phyloP scores from a whole-genome alignment of 768 basidiomycete species.

The Boletales sp. region DNA sequence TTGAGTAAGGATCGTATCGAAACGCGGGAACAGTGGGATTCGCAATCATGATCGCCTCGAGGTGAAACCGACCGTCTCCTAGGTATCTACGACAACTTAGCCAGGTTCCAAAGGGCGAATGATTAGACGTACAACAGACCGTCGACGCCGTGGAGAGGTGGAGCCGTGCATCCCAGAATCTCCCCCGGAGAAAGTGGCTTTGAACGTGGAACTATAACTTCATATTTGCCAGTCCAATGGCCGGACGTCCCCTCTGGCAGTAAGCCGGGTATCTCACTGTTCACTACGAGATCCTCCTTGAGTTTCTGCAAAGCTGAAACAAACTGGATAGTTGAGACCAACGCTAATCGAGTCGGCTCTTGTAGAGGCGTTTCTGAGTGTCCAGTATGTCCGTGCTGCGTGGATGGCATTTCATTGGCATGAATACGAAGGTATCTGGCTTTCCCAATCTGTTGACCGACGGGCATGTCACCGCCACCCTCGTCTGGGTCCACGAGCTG shows the following conservation, averaged over 20 bases:
- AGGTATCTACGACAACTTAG: conserved; percentile 64
- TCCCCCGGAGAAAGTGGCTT: conserved; percentile 96
- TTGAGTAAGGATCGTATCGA: conserved; percentile 97
- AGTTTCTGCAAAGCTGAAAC: conserved; percentile 87
- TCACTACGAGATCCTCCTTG: conserved; percentile 65
- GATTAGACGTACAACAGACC: conserved; percentile 72
- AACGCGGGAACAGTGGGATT: conserved; percentile 94
- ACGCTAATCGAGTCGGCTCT: conserved; percentile 67
- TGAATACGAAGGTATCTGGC: conserved; percentile 42
- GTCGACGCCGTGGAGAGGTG: conserved; percentile 73
- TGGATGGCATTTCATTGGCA: neutral
- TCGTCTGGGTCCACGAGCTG: conserved; percentile 57
- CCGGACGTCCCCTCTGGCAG: conserved; percentile 6
- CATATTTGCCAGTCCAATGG: conserved; percentile 64
- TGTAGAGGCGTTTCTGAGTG: conserved; percentile 10
- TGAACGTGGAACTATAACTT: conserved; percentile 74
- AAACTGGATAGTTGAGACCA: conserved; percentile 98
- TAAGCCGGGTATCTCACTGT: neutral
- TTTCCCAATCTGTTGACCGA: conserved; percentile 41
- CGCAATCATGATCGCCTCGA: conserved; percentile 99
- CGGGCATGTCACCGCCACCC: conserved; percentile 45
- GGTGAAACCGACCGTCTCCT: conserved; percentile 96
- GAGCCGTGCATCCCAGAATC: conserved; percentile 96
- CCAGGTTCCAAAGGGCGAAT: neutral
- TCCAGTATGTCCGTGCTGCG: conserved; percentile 7